A percentile compares a stretch with the other conserved stretches of the same genome.
Conservation (phyloP, 441 rosid species). For the Aquilaria agallochum region DNA sequence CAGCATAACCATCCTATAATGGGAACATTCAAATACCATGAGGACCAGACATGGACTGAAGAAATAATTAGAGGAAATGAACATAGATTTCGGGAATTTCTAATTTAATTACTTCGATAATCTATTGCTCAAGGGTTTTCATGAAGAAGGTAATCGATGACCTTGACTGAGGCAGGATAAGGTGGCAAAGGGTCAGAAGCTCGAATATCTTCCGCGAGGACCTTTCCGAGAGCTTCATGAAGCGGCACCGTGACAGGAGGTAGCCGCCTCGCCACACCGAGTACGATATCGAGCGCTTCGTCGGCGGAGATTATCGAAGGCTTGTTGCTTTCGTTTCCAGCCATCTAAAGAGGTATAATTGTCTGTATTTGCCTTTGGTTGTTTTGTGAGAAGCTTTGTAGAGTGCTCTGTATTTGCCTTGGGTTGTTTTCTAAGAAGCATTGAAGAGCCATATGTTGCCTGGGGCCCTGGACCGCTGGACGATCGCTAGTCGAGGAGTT, state of each 20-base stretch:
- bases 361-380: too few relatives aligned
- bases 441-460: too few relatives aligned
- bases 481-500: too few relatives aligned
- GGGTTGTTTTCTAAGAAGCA: too few relatives aligned
- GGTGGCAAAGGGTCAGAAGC: conserved; percentile 94
- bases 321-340: conserved; percentile 5
- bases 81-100: not conserved
- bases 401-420: too few relatives aligned
- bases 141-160: conserved; percentile 9
- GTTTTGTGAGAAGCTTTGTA: too few relatives aligned
- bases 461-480: too few relatives aligned
- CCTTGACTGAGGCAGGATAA: conserved; percentile 89
- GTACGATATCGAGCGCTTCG: conserved; percentile 59
- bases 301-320: conserved; percentile 52
- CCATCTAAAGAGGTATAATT: too few relatives aligned
- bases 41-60: not conserved
- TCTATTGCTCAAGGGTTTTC: not conserved
- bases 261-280: conserved; percentile 51
- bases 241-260: conserved; percentile 51
- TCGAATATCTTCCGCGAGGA: conserved; percentile 73
- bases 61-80: not conserved
- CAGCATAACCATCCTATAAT: conserved; percentile 93
- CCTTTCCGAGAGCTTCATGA: conserved; percentile 72
- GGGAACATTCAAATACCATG: not conserved
- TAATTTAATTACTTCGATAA: too few relatives aligned